Conservation (phyloP, 176 grass and related monocot species). For the Triticum dicoccoides region DNA sequence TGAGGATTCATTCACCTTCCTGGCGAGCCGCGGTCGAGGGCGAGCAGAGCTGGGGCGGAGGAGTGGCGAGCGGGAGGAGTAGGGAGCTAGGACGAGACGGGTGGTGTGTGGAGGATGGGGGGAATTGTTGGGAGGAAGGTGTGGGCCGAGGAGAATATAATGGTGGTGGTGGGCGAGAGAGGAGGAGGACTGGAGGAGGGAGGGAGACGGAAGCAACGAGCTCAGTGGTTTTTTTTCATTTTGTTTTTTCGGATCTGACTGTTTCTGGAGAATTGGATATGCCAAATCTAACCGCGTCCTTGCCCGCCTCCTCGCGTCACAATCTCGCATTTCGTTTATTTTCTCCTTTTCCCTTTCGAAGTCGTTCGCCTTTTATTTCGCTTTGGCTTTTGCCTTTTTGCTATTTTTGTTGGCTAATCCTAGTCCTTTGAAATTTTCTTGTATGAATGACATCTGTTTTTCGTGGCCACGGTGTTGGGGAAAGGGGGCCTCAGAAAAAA, state of each 20-base stretch:
- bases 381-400: neutral
- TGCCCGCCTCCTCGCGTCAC: neutral
- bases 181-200: neutral
- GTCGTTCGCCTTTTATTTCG: neutral
- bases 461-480: too few species aligned
- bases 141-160: conserved; percentile 42
- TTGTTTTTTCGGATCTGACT: neutral
- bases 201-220: conserved; percentile 19
- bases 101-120: conserved; percentile 16
- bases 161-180: neutral
- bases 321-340: neutral
- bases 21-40: neutral
- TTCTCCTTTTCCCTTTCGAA: neutral
- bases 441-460: neutral
- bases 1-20: conserved; percentile 15
- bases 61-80: neutral
- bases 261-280: conserved; percentile 16
- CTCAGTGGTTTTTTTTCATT: neutral
- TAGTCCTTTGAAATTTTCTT: neutral
- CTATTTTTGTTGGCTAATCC: neutral
- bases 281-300: conserved; percentile 27
- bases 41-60: conserved; percentile 1
- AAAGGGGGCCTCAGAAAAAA: too few species aligned
- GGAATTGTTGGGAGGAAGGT: conserved; percentile 31
- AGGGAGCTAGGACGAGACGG: neutral